phyloP scores from a whole-genome alignment of 2,329 filamentous ascomycete genomes.

The Acarospora socialis region DNA sequence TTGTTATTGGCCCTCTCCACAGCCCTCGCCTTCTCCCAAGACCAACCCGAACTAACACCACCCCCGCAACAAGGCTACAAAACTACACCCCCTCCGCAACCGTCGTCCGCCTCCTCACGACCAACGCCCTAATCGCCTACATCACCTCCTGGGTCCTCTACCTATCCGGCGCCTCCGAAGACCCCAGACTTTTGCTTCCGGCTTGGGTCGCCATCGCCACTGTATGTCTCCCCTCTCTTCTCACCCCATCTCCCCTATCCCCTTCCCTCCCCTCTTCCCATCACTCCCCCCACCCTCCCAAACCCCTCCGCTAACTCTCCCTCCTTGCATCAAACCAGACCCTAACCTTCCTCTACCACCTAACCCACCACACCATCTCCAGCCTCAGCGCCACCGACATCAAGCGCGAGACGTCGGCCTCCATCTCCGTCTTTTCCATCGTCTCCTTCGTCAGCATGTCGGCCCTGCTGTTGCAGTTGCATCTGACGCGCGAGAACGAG shows the following conservation, averaged over 20 bases:
- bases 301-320: constrained; percentile 1
- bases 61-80: constrained; percentile 47
- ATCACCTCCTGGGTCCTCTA: constrained; percentile 58
- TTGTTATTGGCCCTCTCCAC: not conserved
- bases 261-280: not conserved
- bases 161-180: constrained; percentile 53
- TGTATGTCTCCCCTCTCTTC: constrained; percentile 37
- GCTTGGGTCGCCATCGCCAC: constrained; percentile 68
- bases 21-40: not conserved
- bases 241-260: no score
- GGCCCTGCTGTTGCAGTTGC: constrained; percentile 51
- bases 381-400: constrained; percentile 69
- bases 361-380: constrained; percentile 63
- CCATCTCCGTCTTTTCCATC: constrained; percentile 62
- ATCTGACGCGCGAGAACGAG: constrained; percentile 47
- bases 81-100: constrained; percentile 69
- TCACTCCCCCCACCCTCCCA: not conserved
- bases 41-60: no score
- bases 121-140: constrained; percentile 61
- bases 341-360: constrained; percentile 59
- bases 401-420: constrained; percentile 62
- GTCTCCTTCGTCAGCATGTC: constrained; percentile 66
- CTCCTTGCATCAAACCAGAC: constrained; percentile 33
- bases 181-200: constrained; percentile 56
- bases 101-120: constrained; percentile 62